Base-by-base conservation (phyloP, 495 filamentous ascomycete species). In the Mytilinidion resinicola region DNA sequence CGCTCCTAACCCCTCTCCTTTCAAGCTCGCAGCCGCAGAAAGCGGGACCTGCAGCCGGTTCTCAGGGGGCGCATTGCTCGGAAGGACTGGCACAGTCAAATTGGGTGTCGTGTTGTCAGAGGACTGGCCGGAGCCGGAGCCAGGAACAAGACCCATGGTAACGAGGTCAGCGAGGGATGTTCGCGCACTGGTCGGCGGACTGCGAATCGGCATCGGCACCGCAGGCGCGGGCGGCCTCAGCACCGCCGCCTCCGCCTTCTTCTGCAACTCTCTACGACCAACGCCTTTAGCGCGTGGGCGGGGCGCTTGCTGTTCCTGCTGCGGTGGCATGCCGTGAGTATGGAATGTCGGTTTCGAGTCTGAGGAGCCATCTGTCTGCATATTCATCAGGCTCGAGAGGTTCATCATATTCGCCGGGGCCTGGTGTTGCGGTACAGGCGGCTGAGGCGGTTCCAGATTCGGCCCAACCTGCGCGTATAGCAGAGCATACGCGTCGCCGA, bases 401-500 rank as follows among this genome's bases (percentile, higher is more conserved):
- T 62, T 60, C 69, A 72, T 72, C 53, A 59, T 62, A 20, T 36
- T 43, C 46, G 46, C 19, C 6, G 42, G 42, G 15, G 42, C 15
- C 5, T 46, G 42, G 10, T 15, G 20, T 9, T 15, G 15, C 20
- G 42, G 42, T 6, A 15, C 14, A 17, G 9, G 42, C 71, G 61
- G 81, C 74, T 57, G 77, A 38, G 53, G 46, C 8, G 55, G 56
- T 6, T 43, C 38, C 1, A 69, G 59, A 19, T 4, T 51, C 6
- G 59, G 61, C 8, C 48, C 65, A 51, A 67, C 50, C 34, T 56
- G 58, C 14, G 54, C 74, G 70, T 91, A 96, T 8, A 97, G 74
- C n/a, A 81, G 76, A 3, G 88, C 85, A 70, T 93, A 99, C 34
- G 87, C 79, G 68, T 99, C 93, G 12, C 82, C 84, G 53, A 96